These are phyloP conservation scores for Beauveria bassiana DNA, from an alignment of 2,329 filamentous ascomycete species.

Conservation along the genomic window DNA sequence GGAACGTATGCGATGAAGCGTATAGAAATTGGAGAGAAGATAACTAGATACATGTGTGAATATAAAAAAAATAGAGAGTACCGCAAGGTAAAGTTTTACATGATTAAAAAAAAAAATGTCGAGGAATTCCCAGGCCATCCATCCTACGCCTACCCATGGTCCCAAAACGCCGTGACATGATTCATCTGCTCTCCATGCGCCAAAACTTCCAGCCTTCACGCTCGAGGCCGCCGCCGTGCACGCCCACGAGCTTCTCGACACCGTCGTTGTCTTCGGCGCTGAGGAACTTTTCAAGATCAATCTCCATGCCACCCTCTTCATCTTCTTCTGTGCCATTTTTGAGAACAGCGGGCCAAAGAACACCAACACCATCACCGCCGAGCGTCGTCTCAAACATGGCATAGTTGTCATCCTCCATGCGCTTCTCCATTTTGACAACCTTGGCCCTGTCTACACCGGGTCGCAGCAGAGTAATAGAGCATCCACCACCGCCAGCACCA, in stretches of 20 bases:
- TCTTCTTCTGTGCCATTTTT: slow-evolving; percentile 77
- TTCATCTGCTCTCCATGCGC: slow-evolving; percentile 48
- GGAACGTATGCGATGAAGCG: no score
- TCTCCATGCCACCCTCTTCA: slow-evolving; percentile 77
- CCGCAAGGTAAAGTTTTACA: slow-evolving; percentile 6
- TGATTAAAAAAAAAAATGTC: not conserved
- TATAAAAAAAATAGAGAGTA: not conserved
- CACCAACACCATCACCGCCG: slow-evolving; percentile 87
- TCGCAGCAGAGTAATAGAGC: slow-evolving; percentile 83
- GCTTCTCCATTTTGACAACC: slow-evolving; percentile 55
- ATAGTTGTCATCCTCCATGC: slow-evolving; percentile 66
- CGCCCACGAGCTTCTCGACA: slow-evolving; percentile 80
- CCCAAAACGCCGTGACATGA: not conserved
- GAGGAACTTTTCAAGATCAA: slow-evolving; percentile 77
- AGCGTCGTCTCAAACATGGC: slow-evolving; percentile 81
- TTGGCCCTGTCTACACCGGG: slow-evolving; percentile 51
- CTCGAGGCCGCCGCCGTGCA: slow-evolving; percentile 59
- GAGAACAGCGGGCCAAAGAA: slow-evolving; percentile 86
- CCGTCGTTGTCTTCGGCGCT: slow-evolving; percentile 77
- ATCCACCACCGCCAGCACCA: slow-evolving; percentile 89
- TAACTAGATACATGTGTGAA: not conserved
- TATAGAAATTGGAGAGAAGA: not conserved
- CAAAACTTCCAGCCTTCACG: slow-evolving; percentile 83
- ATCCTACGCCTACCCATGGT: not conserved
- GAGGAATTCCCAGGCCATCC: not conserved